These are phyloP conservation scores for Rhizophora mangle DNA, from an alignment of 345 rosid species.

Conservation along the genomic window DNA sequence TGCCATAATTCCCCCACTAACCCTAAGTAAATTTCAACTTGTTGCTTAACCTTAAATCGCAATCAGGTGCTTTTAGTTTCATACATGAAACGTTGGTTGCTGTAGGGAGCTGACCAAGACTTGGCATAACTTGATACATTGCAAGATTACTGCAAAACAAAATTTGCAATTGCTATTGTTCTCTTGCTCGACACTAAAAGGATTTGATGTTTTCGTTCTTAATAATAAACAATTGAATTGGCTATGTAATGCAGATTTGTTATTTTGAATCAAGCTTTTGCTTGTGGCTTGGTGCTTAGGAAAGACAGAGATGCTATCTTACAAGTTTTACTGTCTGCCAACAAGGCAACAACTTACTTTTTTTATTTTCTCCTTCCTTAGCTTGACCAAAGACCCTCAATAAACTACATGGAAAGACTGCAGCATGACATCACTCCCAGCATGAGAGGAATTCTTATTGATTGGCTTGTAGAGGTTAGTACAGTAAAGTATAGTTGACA, in stretches of 20 bases:
- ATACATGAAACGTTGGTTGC: background rate
- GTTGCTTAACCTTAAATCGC: background rate
- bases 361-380: conserved; percentile 29
- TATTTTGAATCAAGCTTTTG: background rate
- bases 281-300: background rate
- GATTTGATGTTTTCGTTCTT: background rate
- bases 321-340: background rate
- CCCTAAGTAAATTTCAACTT: background rate
- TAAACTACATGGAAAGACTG: conserved; percentile 65
- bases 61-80: background rate
- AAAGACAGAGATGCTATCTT: background rate
- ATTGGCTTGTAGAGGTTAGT: conserved; percentile 95
- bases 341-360: conserved; percentile 16
- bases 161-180: background rate
- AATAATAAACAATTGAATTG: background rate
- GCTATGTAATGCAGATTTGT: background rate
- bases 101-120: background rate
- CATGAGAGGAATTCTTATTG: conserved; percentile 84
- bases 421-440: conserved; percentile 64
- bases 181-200: background rate
- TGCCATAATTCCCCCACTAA: conserved; percentile 2
- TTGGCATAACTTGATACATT: background rate
- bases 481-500: background rate
- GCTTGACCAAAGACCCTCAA: conserved; percentile 76
- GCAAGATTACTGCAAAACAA: background rate